Percentiles rank a stretch among this genome's conserved stretches.
Conservation (phyloP, 2,329 filamentous ascomycete species). For the Penicillium sp. region DNA sequence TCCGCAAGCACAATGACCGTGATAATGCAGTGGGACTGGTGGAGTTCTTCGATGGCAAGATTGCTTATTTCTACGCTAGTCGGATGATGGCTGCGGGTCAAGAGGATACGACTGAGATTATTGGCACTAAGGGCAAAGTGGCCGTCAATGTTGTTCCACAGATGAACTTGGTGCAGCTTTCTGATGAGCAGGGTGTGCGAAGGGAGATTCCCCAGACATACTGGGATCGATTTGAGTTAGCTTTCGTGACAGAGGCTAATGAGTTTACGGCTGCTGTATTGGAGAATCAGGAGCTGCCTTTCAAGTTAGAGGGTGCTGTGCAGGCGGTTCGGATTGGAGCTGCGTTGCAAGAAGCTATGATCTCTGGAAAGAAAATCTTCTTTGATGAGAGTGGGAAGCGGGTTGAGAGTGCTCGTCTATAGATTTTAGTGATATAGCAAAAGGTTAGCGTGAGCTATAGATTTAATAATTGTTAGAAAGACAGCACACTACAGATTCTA, state of each 20-base stretch:
- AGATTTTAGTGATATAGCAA: conserved; percentile 8
- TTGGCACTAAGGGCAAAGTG: conserved; percentile 66
- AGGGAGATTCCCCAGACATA: conserved; percentile 64
- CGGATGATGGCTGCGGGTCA: conserved; percentile 70
- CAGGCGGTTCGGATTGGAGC: conserved; percentile 59
- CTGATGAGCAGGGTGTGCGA: conserved; percentile 55
- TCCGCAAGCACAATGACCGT: conserved; percentile 59
- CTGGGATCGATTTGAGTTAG: conserved; percentile 64
- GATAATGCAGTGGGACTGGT: conserved; percentile 66
- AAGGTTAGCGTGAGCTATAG: too few species aligned
- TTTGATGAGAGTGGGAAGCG: conserved; percentile 58
- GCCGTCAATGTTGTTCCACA: conserved; percentile 61
- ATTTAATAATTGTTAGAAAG: too few species aligned
- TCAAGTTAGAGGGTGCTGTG: conserved; percentile 60
- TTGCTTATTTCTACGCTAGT: conserved; percentile 64
- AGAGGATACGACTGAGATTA: conserved; percentile 67
- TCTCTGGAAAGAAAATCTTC: conserved; percentile 56
- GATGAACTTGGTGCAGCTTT: conserved; percentile 57
- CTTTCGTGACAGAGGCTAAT: conserved; percentile 65
- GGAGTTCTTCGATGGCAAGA: conserved; percentile 64
- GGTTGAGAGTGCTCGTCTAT: conserved; percentile 44
- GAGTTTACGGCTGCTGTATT: conserved; percentile 63
- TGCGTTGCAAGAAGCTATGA: conserved; percentile 59
- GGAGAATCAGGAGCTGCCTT: conserved; percentile 55
- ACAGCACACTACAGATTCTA: too few species aligned